Base-by-base conservation (phyloP, 75 land plant genomes). In the Selaginella tamariscina region DNA sequence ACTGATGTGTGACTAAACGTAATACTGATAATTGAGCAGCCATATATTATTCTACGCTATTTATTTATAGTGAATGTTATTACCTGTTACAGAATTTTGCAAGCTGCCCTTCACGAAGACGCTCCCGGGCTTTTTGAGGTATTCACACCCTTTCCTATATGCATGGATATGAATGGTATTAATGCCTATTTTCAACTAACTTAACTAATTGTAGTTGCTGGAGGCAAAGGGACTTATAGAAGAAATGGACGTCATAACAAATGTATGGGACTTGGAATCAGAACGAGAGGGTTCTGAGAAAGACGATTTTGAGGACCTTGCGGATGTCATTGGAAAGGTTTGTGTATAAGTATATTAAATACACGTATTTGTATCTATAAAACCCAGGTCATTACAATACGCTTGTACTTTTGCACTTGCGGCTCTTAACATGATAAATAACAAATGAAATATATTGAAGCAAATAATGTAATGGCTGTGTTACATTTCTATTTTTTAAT, bases 91-190 rank as follows among this genome's bases (percentile, higher is more conserved):
- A 75, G 77, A 32, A 29, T 88, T 2, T 73, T 83, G 64, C 85
- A 85, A 71, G 75, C 76, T 44, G 92, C 96, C 18, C 66, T 91
- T n/a, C 84, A 88, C 68, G 96, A 91, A 83, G 96, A 91, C 83
- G 88, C 88, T 67, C 92, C 96, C 64, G 96, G 85, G 31, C 86
- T 91, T 33, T 73, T 88, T 30, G 73, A 82, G 85, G 94, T 86
- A 70, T 31, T 44, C 44, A 1, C 13, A 30, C 54, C 20, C 23
- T 28, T 22, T 31, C 33, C 23, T 21, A 26, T 27, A 8, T 65
- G 67, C 64, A 13, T 11, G 11, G 23, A 11, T 20, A 20, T 11
- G n/a, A n/a, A n/a, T n/a, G n/a, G n/a, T n/a, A n/a, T n/a, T n/a
- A n/a, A n/a, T n/a, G n/a, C n/a, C n/a, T n/a, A n/a, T n/a, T n/a